Percentiles rank a stretch among this genome's conserved stretches.
phyloP scores from a whole-genome alignment of 257 asterid genomes.

The Solanum piurae region DNA sequence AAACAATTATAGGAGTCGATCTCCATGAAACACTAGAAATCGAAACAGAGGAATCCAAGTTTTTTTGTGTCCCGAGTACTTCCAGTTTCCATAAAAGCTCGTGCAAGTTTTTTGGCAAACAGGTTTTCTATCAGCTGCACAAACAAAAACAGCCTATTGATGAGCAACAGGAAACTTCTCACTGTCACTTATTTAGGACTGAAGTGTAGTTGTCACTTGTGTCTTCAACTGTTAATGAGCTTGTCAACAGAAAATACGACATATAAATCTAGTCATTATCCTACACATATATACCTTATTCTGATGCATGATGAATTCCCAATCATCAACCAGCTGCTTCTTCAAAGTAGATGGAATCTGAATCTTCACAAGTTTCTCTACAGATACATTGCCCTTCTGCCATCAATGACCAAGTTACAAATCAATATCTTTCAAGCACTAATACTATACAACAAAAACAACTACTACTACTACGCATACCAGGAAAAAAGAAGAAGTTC shows the following conservation, averaged over 20 bases:
- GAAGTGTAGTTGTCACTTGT: neutral
- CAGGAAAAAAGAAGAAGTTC: neutral
- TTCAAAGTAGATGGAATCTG: conserved; percentile 63
- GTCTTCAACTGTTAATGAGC: neutral
- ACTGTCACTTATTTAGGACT: neutral
- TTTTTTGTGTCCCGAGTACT: neutral
- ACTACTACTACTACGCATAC: neutral
- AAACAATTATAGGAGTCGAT: neutral
- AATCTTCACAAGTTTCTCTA: conserved; percentile 58
- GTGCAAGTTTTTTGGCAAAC: neutral
- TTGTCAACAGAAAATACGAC: neutral
- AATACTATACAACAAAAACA: neutral
- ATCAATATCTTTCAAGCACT: neutral
- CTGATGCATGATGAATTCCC: conserved; percentile 74
- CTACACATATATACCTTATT: conserved; percentile 46
- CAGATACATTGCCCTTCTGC: conserved; percentile 36
- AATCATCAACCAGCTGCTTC: conserved; percentile 74
- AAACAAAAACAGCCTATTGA: neutral
- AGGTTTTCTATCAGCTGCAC: neutral
- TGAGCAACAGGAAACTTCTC: neutral
- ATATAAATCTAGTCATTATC: neutral
- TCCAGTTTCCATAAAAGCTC: neutral
- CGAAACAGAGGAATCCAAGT: neutral
- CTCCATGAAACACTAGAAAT: neutral
- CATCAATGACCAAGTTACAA: neutral